phyloP scores from a whole-genome alignment of 139 green algal species.

The Protoeuglena noctilucae region DNA sequence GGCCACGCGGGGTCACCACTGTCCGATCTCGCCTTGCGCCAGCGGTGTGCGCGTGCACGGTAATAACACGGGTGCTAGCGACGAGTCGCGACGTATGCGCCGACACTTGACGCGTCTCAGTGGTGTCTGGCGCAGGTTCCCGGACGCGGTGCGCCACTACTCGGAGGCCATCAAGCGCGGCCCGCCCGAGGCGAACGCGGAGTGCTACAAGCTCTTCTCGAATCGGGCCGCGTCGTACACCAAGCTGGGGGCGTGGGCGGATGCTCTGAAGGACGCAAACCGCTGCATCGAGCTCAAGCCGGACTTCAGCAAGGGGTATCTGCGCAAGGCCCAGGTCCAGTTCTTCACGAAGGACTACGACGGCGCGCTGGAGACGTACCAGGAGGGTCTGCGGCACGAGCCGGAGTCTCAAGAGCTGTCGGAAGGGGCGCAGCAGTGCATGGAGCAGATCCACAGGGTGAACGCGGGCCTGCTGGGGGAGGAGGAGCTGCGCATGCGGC shows the following conservation, averaged over 20 bases:
- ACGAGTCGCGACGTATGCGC: too few relatives aligned
- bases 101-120: too few relatives aligned
- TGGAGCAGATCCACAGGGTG: constrained; percentile 53
- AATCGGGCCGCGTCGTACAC: constrained; percentile 98
- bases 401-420: constrained; percentile 80
- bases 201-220: constrained; percentile 92
- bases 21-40: too few relatives aligned
- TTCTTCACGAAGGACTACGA: constrained; percentile 96
- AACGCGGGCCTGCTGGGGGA: constrained; percentile 42
- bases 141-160: constrained; percentile 85
- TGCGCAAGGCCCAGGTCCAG: constrained; percentile 78
- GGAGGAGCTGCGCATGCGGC: constrained; percentile 82
- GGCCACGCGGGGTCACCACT: too few relatives aligned
- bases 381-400: constrained; percentile 66
- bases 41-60: too few relatives aligned
- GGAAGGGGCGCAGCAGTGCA: constrained; percentile 66
- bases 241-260: constrained; percentile 85
- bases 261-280: constrained; percentile 75
- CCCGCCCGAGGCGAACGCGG: constrained; percentile 50
- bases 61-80: too few relatives aligned
- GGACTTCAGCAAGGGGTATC: constrained; percentile 72
- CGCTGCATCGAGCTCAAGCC: constrained; percentile 87
- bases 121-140: constrained; percentile 50
- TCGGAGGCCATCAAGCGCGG: constrained; percentile 82
- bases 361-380: constrained; percentile 53